Evolutionary conservation across 2,329 filamentous ascomycete genomes (phyloP), one percentile per base, ranked within the genome.

Genomic region (Neofusicoccum cordaticola): DNA sequence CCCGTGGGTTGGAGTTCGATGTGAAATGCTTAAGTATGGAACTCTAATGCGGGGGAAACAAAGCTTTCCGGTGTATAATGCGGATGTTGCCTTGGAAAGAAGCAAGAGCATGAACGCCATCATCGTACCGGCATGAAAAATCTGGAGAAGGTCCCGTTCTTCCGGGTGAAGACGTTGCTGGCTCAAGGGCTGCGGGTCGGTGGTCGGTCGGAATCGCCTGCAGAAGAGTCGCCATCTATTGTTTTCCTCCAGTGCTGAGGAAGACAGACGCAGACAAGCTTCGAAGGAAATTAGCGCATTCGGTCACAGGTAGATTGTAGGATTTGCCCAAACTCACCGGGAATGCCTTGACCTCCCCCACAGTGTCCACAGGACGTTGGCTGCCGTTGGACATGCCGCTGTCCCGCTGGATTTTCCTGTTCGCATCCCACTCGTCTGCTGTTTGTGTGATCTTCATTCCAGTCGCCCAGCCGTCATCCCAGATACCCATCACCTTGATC

Each of bases 401-500:
- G 78, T 99, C 95, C 67, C 95, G 87, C 74, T 96, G 93, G 39
- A 88, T 82, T 72, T 91, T 88, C 71, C 87, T 86, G 68, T 89
- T 85, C 48, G 85, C 84, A 71, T 96, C 91, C 88, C 92, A 97
- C 68, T 97, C 92, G 67, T 98, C 94, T 2, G 93, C 93, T 63
- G 87, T 85, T 71, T 96, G 91, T 62, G 89, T 85, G 64, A 96
- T 81, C 74, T 96, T 84, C 63, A 97, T 85, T 71, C 95, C 95
- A 1, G 95, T 99, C 11, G 95, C 95, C 95, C 95, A 99, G 52
- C 95, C 95, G 75, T 99, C 95, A 73, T 99, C 95, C 95, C 95
- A 99, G 69, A 99, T 99, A 67, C 95, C 95, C 37, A 98, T 90
- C 13, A 99, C 89, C 80, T 97, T 98, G 73, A 99, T 85, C 93